Conservation (phyloP, 805 yeast genomes). For the Ogataea wickerhamii region DNA sequence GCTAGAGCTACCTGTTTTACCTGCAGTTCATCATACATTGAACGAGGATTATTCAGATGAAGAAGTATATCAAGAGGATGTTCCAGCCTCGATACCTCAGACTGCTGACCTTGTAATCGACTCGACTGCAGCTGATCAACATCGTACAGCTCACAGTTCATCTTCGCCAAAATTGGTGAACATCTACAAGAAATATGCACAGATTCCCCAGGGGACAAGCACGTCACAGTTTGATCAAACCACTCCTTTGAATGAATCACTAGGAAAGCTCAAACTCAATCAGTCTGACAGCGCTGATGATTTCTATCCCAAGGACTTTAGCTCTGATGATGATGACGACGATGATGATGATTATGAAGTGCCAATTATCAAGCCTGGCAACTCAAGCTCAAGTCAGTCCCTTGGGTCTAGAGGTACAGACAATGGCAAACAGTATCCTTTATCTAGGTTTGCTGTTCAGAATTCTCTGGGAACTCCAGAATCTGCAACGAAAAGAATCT, state of each 20-base stretch:
- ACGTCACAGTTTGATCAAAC: conserved; percentile 6
- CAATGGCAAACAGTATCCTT: not conserved
- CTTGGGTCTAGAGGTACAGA: not conserved
- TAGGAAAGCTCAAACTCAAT: conserved; percentile 9
- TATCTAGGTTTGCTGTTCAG: conserved; percentile 2
- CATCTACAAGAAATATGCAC: conserved; percentile 33
- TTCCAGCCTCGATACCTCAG: not conserved
- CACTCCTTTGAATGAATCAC: conserved; percentile 6
- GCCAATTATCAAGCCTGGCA: conserved; percentile 17
- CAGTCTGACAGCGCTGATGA: conserved; percentile 12
- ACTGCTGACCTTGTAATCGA: not conserved
- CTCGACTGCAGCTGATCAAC: not conserved
- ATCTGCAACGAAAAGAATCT: not conserved
- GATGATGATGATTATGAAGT: conserved; percentile 21
- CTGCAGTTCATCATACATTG: not conserved
- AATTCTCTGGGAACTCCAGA: conserved; percentile 1
- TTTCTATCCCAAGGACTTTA: conserved; percentile 16
- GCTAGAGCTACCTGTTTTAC: not conserved
- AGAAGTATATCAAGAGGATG: not conserved
- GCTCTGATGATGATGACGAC: conserved; percentile 4
- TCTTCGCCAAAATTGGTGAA: conserved; percentile 29
- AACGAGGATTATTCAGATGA: not conserved
- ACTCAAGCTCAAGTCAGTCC: conserved; percentile 1
- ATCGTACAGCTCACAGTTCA: conserved; percentile 3
- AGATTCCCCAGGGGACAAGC: conserved; percentile 21